phyloP scores from a whole-genome alignment of 768 basidiomycete genomes.

The Leccinum disarticulatum region DNA sequence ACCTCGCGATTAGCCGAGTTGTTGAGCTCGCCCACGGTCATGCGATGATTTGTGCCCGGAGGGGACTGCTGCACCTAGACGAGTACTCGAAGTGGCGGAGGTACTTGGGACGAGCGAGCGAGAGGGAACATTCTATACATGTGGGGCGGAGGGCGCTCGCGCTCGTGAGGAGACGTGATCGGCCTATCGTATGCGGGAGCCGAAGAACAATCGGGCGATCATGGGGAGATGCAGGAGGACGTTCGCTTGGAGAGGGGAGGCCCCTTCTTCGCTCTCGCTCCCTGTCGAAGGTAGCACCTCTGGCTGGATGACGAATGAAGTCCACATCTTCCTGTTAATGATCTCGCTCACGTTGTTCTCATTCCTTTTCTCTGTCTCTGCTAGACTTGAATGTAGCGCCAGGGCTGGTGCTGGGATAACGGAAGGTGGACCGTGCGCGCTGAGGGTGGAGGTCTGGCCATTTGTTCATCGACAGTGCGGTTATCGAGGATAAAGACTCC shows the following conservation, averaged over 20 bases:
- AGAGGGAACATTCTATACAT: slow-evolving; percentile 24
- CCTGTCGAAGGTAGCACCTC: slow-evolving; percentile 27
- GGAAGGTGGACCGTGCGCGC: slow-evolving; percentile 11
- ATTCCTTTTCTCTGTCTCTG: slow-evolving; percentile 29
- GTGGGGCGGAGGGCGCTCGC: slow-evolving; percentile 22
- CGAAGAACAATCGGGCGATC: slow-evolving; percentile 24
- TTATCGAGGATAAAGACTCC: slow-evolving; percentile 31
- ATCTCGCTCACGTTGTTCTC: slow-evolving; percentile 28
- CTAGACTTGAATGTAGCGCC: slow-evolving; percentile 20
- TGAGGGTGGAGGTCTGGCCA: slow-evolving; percentile 22
- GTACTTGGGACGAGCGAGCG: slow-evolving; percentile 19
- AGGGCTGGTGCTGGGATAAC: slow-evolving; percentile 23
- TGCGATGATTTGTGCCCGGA: slow-evolving; percentile 24
- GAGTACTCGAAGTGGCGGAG: slow-evolving; percentile 11
- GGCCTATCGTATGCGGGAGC: slow-evolving; percentile 24
- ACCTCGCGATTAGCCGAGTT: slow-evolving; percentile 35
- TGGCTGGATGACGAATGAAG: slow-evolving; percentile 22
- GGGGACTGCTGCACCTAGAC: slow-evolving; percentile 23
- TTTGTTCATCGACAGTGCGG: slow-evolving; percentile 31
- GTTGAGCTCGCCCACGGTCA: slow-evolving; percentile 23
- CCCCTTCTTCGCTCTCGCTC: slow-evolving; percentile 28
- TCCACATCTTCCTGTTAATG: slow-evolving; percentile 33
- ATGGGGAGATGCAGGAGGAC: slow-evolving; percentile 20
- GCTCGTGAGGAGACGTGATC: slow-evolving; percentile 26
- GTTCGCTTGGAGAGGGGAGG: slow-evolving; percentile 26